A percentile compares a stretch with the other conserved stretches of the same genome.
These are phyloP conservation scores for Fraxinus anomala DNA, from an alignment of 257 asterid species.

Conservation along the genomic window DNA sequence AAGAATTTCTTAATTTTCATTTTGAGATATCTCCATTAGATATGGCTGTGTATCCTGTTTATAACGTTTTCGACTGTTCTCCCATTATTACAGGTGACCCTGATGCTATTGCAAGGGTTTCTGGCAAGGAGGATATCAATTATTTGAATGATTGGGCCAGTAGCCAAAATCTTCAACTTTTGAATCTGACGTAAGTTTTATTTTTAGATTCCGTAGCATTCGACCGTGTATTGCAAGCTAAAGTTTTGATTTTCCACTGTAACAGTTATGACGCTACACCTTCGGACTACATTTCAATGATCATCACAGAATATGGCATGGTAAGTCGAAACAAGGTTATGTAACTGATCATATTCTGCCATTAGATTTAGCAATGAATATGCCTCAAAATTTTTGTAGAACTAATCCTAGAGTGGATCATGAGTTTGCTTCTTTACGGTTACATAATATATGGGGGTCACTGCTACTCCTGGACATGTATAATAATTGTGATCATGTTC, in stretches of 20 bases:
- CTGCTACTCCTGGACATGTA: too few relatives aligned
- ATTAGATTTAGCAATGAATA: too few relatives aligned
- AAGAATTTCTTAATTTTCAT: conserved; percentile 20
- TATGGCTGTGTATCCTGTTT: too few relatives aligned
- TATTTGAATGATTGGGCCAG: conserved; percentile 56
- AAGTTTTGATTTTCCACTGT: conserved; percentile 19
- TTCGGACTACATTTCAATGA: conserved; percentile 77
- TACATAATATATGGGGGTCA: too few relatives aligned
- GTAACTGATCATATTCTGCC: too few relatives aligned
- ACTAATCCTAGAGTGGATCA: too few relatives aligned
- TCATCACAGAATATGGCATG: conserved; percentile 91
- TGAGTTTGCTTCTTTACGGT: too few relatives aligned
- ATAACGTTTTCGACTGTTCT: too few relatives aligned
- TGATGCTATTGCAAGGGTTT: conserved; percentile 60
- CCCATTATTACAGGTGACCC: conserved; percentile 52
- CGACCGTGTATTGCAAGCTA: background rate
- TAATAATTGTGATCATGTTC: too few relatives aligned
- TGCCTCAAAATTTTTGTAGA: too few relatives aligned
- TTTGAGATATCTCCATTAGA: too few relatives aligned
- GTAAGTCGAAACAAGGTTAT: conserved; percentile 44
- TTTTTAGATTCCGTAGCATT: conserved; percentile 7
- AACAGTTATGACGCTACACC: conserved; percentile 88
- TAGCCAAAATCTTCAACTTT: conserved; percentile 58
- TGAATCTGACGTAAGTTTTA: conserved; percentile 67
- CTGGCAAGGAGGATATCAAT: conserved; percentile 49